These are phyloP conservation scores for Beverwykella pulmonaria DNA, from an alignment of 495 filamentous ascomycete species.

Conservation along the genomic window DNA sequence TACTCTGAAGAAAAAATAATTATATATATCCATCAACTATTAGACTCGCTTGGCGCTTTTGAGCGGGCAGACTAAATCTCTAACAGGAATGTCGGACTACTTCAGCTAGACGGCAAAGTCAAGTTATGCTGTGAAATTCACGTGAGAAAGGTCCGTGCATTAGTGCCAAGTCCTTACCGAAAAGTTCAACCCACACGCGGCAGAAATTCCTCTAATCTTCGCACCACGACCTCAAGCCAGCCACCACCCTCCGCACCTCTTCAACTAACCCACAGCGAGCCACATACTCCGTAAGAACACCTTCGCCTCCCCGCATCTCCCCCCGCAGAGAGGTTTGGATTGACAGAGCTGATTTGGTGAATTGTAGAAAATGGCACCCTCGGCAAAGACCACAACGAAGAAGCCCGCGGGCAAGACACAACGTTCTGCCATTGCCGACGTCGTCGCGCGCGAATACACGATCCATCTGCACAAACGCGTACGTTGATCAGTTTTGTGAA, in stretches of 20 bases:
- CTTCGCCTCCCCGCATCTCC: not conserved
- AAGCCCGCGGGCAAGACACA: slow-evolving; percentile 67
- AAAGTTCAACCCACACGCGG: slow-evolving; percentile 1
- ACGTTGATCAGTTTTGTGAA: slow-evolving; percentile 78
- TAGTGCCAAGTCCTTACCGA: slow-evolving; percentile 11
- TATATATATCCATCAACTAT: not conserved
- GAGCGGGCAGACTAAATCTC: too few relatives aligned
- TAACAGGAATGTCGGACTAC: too few relatives aligned
- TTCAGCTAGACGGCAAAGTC: too few relatives aligned
- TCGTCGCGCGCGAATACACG: slow-evolving; percentile 99
- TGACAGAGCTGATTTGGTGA: too few relatives aligned
- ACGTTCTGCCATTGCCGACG: slow-evolving; percentile 95
- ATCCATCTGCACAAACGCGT: slow-evolving; percentile 99
- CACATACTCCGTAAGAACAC: not conserved
- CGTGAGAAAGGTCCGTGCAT: too few relatives aligned
- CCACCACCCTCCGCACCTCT: not conserved
- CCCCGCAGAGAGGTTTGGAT: too few relatives aligned
- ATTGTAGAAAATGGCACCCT: slow-evolving; percentile 29
- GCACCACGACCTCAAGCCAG: not conserved
- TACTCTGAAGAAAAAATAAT: not conserved
- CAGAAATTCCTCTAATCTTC: not conserved
- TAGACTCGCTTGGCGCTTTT: too few relatives aligned
- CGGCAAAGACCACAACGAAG: slow-evolving; percentile 20
- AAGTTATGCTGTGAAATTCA: too few relatives aligned
- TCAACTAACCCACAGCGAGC: slow-evolving; percentile 11